Base-by-base conservation (phyloP, 345 rosid genomes). In the Lepidium africanum region DNA sequence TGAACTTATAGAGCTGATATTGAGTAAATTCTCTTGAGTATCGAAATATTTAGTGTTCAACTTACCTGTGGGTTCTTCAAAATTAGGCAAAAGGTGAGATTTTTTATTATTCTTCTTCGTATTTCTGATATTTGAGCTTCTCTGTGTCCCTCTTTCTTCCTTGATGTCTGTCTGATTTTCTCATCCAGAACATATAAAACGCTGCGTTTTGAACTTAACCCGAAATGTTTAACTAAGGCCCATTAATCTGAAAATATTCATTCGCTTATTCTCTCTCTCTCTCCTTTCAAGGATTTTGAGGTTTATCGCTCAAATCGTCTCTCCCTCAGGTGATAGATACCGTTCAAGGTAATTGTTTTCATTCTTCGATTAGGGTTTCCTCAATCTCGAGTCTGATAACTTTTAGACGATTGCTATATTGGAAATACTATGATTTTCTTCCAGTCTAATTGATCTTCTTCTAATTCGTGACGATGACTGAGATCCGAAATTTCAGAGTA, bases 101-200 rank as follows among this genome's bases (percentile, higher is more conserved):
- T 16, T 0, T 47, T 16, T 21, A 32, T 43, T 35, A 55, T 70
- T 43, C 47, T 32, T 19, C 23, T 32, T 67, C 42, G 13, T 55
- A 45, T 7, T 6, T 55, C 50, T 27, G 52, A 17, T 59, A 59
- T 32, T 50, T 70, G 67, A 21, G 59, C 59, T 69, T 52, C 58
- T 38, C 46, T 62, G 27, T 32, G 32, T 6, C 14, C 14, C 37
- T 15, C 64, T 55, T 41, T 21, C n/a, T 11, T 0, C 23, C 11
- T n/a, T 53, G 4, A 2, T 53, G 47, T 23, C 55, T 33, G 47
- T 23, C 55, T 33, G 47, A 13, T 30, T 43, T 49, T 49, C 59
- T 64, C 59, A 65, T 49, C 54, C 77, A 27, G 13, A 46, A 33
- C 43, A 48, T 8, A 51, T n/a, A 2, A 70, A 52, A 61, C 54